Evolutionary conservation across 2,329 filamentous ascomycete species (phyloP).

Genomic region (Diplodia sapinea): DNA sequence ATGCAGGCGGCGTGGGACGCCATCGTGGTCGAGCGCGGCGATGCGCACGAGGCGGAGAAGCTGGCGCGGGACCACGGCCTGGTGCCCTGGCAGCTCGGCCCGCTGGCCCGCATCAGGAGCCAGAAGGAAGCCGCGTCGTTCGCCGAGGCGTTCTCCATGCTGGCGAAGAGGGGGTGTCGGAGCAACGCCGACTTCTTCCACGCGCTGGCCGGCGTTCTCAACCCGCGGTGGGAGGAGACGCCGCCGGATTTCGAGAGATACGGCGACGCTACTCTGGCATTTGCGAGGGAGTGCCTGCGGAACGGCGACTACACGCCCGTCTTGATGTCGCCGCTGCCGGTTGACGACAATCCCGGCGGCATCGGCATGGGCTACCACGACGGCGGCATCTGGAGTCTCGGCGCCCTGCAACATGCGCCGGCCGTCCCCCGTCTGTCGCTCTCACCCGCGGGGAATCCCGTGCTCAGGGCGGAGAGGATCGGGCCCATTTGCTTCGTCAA

Average conservation of each 20-base stretch:
- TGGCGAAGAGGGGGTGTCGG: neutral
- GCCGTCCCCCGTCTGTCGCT: neutral
- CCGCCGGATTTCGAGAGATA: neutral
- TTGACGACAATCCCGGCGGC: neutral
- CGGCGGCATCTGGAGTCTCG: neutral
- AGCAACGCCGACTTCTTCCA: constrained; percentile 4
- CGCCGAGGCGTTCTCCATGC: neutral
- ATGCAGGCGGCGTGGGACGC: neutral
- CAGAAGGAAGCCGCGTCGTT: neutral
- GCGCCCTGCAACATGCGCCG: neutral
- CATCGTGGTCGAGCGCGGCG: neutral
- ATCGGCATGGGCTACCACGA: neutral
- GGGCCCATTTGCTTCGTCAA: neutral
- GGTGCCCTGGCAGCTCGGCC: neutral
- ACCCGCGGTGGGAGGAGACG: neutral
- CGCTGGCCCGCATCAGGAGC: neutral
- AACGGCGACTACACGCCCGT: constrained; percentile 35
- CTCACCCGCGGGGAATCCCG: neutral
- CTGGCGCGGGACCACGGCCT: neutral
- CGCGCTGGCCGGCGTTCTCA: neutral
- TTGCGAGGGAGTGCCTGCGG: constrained; percentile 32
- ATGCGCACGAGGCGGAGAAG: constrained; percentile 1
- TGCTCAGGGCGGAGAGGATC: neutral
- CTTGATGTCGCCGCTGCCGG: constrained; percentile 25
- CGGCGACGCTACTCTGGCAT: constrained; percentile 26